These are phyloP conservation scores for Aspergillus fumigatiaffinis DNA, from an alignment of 2,329 filamentous ascomycete species.

Conservation along the genomic window DNA sequence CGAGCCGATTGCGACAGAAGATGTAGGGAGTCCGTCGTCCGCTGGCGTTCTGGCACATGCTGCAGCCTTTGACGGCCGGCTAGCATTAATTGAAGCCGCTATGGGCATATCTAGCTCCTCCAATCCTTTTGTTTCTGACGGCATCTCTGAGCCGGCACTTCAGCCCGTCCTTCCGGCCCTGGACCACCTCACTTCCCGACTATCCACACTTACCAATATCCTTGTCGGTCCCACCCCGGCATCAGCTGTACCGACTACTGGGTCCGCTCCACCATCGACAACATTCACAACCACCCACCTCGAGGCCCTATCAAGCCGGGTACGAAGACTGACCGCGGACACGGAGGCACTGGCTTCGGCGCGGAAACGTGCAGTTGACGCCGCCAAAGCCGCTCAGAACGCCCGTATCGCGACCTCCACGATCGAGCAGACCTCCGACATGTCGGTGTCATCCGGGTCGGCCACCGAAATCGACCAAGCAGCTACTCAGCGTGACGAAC, in stretches of 20 bases:
- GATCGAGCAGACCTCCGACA: conserved; percentile 24
- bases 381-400: conserved; percentile 40
- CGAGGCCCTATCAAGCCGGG: conserved; percentile 40
- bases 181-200: conserved; percentile 73
- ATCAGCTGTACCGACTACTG: conserved; percentile 20
- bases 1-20: conserved; percentile 6
- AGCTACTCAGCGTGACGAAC: conserved; percentile 53
- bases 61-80: conserved; percentile 80
- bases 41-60: conserved; percentile 67
- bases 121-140: conserved; percentile 47
- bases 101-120: conserved; percentile 73
- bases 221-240: conserved; percentile 35
- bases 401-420: conserved; percentile 33
- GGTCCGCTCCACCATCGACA: conserved; percentile 17
- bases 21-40: conserved; percentile 13
- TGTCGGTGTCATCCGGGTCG: conserved; percentile 25
- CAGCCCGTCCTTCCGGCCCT: conserved; percentile 77
- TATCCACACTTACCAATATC: conserved; percentile 63
- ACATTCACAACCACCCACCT: conserved; percentile 39
- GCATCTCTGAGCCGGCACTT: conserved; percentile 49
- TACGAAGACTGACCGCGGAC: conserved; percentile 43
- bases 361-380: conserved; percentile 41
- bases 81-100: conserved; percentile 72
- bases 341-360: conserved; percentile 42
- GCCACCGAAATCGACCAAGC: conserved; percentile 54